These are phyloP conservation scores for Mycena kentingensis DNA, from an alignment of 768 basidiomycete genomes.

Conservation along the genomic window DNA sequence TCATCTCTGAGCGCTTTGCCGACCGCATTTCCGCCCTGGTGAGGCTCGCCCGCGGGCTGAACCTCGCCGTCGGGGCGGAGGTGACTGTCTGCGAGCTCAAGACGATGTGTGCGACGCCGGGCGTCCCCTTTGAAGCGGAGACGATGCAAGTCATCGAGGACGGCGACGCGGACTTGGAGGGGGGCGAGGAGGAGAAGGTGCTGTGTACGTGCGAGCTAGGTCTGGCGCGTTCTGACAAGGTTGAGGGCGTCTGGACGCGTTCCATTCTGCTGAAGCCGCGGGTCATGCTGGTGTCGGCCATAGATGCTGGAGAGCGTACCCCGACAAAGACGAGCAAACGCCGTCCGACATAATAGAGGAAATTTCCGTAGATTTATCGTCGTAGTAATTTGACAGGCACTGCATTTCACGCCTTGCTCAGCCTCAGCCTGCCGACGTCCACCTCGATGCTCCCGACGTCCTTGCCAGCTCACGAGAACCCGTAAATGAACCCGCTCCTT, in stretches of 20 bases:
- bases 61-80: constrained; percentile 60
- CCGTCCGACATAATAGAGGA: too few relatives aligned
- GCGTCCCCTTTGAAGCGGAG: constrained; percentile 39
- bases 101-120: constrained; percentile 46
- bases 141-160: constrained; percentile 51
- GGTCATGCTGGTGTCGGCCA: constrained; percentile 50
- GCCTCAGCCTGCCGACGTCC: too few relatives aligned
- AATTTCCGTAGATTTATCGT: too few relatives aligned
- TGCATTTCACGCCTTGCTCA: too few relatives aligned
- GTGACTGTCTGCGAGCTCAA: constrained; percentile 60
- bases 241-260: constrained; percentile 49
- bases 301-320: constrained; percentile 30
- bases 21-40: constrained; percentile 46
- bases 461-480: too few relatives aligned
- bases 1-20: constrained; percentile 45
- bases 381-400: too few relatives aligned
- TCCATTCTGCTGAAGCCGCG: constrained; percentile 54
- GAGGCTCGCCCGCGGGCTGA: constrained; percentile 48
- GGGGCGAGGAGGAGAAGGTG: constrained; percentile 34
- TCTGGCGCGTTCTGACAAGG: constrained; percentile 41
- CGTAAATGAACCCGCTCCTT: too few relatives aligned
- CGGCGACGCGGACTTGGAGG: constrained; percentile 12
- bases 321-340: constrained; percentile 20
- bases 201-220: constrained; percentile 63
- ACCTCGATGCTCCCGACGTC: too few relatives aligned